Evolutionary conservation across 805 yeast genomes (phyloP), one percentile per base, ranked within the genome.

Genomic region (Sugiyamaella qingdaonensis): DNA sequence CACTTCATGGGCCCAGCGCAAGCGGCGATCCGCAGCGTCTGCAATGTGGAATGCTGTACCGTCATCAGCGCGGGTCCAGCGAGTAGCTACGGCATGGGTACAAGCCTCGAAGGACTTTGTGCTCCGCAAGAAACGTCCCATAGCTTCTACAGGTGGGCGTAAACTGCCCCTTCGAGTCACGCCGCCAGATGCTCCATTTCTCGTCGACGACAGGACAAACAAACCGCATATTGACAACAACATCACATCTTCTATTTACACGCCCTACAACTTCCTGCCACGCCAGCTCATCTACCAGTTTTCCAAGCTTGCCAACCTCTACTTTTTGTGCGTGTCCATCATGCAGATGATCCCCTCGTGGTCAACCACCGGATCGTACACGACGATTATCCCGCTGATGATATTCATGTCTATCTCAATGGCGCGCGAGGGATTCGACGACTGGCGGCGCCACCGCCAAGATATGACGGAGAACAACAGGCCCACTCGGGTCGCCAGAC

Each of bases 281-380:
- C 81, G 91, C 57, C 97, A 94, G 64, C 68, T 94, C 36, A 77
- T 81, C 57, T 96, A 94, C 2, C 99, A 94, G 68, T 92, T 94
- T 64, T 88, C 96, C 21, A 92, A 89, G 65, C 64, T 94, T 44
- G 99, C 99, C 29, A 94, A 94, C 66, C 76, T 91, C 56, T 92
- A 94, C 68, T 94, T 94, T 70, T 72, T 94, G 78, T 76, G 83
- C 2, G 94, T 94, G 14, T 91, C 98, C 1, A 86, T 94, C 56
- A 74, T 94, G 74, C 99, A 94, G 67, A 84, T 92, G 91, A 85
- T 94, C 46, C 98, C 99, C 0, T 81, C 90, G 1, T 94, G 97
- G 97, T 88, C 97, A 1, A 89, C 99, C 4, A 94, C 99, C 0
- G 99, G 98, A 55, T 86, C 90, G 10, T 89, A 82, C 65, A 94